These are phyloP conservation scores for Chalciporus piperatus DNA, from an alignment of 768 basidiomycete species.

Conservation along the genomic window DNA sequence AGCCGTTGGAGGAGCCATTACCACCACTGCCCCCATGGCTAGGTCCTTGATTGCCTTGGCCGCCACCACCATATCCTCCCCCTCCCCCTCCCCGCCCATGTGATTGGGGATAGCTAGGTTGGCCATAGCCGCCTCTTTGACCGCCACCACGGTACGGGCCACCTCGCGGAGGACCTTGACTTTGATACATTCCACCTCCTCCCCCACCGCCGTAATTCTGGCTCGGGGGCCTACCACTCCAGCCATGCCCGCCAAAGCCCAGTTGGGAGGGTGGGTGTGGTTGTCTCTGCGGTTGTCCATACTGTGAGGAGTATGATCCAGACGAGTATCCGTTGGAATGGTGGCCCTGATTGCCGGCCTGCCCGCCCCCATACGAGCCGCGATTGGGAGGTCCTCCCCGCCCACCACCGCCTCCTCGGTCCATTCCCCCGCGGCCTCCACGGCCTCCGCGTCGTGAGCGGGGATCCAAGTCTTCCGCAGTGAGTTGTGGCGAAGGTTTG, in stretches of 20 bases:
- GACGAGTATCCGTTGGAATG: conserved; percentile 15
- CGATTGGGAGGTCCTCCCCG: conserved; percentile 30
- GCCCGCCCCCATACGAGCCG: conserved; percentile 19
- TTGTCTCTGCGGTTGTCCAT: conserved; percentile 18
- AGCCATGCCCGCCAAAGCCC: conserved; percentile 32
- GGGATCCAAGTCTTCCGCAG: conserved; percentile 64
- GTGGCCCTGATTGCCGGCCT: conserved; percentile 5
- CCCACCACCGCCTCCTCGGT: conserved; percentile 37
- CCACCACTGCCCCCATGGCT: conserved; percentile 31
- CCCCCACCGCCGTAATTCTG: conserved; percentile 31
- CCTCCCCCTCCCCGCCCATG: conserved; percentile 28
- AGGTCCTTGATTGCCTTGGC: conserved; percentile 14
- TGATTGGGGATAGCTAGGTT: conserved; percentile 15
- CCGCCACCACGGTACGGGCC: conserved; percentile 27
- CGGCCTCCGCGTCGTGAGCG: conserved; percentile 53
- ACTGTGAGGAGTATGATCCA: conserved; percentile 11
- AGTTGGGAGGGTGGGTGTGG: conserved; percentile 19
- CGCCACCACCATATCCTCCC: conserved; percentile 15
- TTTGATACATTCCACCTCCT: conserved; percentile 25
- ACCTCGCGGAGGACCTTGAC: conserved; percentile 23
- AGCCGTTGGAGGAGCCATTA: conserved; percentile 25
- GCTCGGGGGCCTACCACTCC: conserved; percentile 29
- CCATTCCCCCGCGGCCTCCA: conserved; percentile 42
- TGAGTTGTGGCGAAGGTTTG: conserved; percentile 58
- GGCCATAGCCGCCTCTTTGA: conserved; percentile 26